These are phyloP conservation scores for Pulveroboletus sp. DNA, from an alignment of 768 basidiomycete species.

Conservation along the genomic window DNA sequence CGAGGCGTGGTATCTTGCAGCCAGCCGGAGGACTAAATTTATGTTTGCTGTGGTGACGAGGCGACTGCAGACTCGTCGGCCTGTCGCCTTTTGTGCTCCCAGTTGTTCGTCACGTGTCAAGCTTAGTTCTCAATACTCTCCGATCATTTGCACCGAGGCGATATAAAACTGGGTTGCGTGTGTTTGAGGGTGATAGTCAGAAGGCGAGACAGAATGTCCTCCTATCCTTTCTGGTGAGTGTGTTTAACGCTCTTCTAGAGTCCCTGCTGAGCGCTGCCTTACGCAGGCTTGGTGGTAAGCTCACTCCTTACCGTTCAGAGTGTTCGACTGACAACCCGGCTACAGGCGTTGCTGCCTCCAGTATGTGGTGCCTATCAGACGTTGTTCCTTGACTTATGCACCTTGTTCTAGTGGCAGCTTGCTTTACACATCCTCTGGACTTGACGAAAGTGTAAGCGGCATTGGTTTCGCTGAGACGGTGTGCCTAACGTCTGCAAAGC, in stretches of 20 bases:
- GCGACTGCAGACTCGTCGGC: background rate
- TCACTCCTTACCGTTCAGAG: background rate
- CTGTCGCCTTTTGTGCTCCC: background rate
- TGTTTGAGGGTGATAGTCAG: background rate
- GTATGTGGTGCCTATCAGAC: slow-evolving; percentile 35
- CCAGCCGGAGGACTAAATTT: slow-evolving; percentile 1
- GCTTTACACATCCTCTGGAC: slow-evolving; percentile 78
- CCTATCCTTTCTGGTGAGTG: slow-evolving; percentile 32
- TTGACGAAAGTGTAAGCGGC: slow-evolving; percentile 73
- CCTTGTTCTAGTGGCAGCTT: slow-evolving; percentile 61
- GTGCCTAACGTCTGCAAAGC: slow-evolving; percentile 32
- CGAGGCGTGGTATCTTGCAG: no score
- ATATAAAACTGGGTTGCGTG: slow-evolving; percentile 18
- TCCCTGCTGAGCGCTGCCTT: slow-evolving; percentile 1
- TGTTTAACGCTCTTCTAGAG: background rate
- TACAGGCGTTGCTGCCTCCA: slow-evolving; percentile 58
- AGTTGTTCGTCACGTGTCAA: slow-evolving; percentile 5
- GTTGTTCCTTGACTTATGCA: slow-evolving; percentile 1
- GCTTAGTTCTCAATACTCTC: no score
- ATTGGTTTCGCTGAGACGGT: background rate
- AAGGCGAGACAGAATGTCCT: slow-evolving; percentile 20
- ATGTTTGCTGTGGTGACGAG: slow-evolving; percentile 5
- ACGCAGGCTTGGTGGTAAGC: slow-evolving; percentile 58
- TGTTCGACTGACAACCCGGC: slow-evolving; percentile 9
- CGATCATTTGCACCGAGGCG: no score